These are phyloP conservation scores for Garcia nutans DNA, from an alignment of 345 rosid species.

Conservation along the genomic window DNA sequence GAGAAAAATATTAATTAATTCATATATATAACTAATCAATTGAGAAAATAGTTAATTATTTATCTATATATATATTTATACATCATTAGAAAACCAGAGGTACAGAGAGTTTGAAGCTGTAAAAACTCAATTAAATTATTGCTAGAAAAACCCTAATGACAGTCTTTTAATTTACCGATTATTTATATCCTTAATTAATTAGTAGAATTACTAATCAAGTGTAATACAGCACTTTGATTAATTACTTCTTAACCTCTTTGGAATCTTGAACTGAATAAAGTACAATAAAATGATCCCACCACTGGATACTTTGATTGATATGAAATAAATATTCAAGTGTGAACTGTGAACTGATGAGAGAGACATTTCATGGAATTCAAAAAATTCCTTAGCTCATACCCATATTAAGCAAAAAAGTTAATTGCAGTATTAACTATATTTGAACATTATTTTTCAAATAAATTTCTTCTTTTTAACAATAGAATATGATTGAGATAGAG, in stretches of 20 bases:
- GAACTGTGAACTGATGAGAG: conserved; percentile 10
- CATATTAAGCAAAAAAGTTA: conserved; percentile 19
- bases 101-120: conserved; percentile 8
- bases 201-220: conserved; percentile 14
- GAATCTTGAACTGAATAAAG: conserved; percentile 26
- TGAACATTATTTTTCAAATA: conserved; percentile 2
- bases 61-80: too few relatives aligned
- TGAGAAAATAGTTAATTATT: background rate
- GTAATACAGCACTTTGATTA: conserved; percentile 18
- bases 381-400: conserved; percentile 31
- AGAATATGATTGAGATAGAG: background rate
- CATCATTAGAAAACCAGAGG: conserved; percentile 8
- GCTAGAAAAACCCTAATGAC: conserved; percentile 25
- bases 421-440: background rate
- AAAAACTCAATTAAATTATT: background rate
- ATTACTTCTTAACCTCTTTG: conserved; percentile 9
- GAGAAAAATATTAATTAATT: conserved; percentile 9
- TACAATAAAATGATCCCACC: conserved; percentile 19
- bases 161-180: background rate
- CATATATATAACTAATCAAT: background rate
- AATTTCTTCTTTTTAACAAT: background rate
- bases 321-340: background rate
- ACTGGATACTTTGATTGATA: conserved; percentile 9
- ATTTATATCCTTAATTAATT: background rate
- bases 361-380: conserved; percentile 35